These are phyloP conservation scores for Pulveroboletus sp. DNA, from an alignment of 768 basidiomycete genomes.

Conservation along the genomic window DNA sequence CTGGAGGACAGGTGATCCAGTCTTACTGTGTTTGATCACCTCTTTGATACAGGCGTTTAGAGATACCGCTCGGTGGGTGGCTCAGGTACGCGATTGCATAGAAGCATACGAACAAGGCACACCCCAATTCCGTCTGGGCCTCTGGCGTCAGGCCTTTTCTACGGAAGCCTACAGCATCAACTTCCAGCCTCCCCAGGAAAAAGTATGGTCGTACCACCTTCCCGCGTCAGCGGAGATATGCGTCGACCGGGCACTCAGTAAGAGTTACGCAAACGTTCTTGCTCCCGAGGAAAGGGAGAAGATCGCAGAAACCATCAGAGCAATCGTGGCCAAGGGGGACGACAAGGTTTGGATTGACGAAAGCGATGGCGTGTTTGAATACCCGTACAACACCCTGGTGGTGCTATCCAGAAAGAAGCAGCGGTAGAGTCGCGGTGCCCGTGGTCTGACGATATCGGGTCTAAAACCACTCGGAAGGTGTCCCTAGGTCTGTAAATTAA, in stretches of 20 bases:
- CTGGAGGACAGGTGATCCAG: conserved; percentile 67
- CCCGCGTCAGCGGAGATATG: conserved; percentile 53
- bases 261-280: conserved; percentile 79
- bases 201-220: conserved; percentile 51
- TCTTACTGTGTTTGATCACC: not conserved
- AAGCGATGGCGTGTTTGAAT: conserved; percentile 69
- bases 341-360: conserved; percentile 76
- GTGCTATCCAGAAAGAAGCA: conserved; percentile 50
- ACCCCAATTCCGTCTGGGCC: conserved; percentile 77
- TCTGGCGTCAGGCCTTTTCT: conserved; percentile 73
- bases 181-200: conserved; percentile 62
- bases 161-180: conserved; percentile 54
- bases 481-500: too few species aligned
- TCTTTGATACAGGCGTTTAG: conserved; percentile 30
- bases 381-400: conserved; percentile 70
- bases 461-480: too few species aligned
- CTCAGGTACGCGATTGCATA: conserved; percentile 63
- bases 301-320: conserved; percentile 49
- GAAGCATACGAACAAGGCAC: conserved; percentile 68
- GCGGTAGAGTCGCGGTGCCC: not conserved
- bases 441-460: too few species aligned
- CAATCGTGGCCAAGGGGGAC: conserved; percentile 57
- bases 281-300: conserved; percentile 53
- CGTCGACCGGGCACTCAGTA: conserved; percentile 70
- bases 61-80: conserved; percentile 69